Base-by-base conservation (phyloP, 306 rosid genomes). In the Cucurbita maxima region DNA sequence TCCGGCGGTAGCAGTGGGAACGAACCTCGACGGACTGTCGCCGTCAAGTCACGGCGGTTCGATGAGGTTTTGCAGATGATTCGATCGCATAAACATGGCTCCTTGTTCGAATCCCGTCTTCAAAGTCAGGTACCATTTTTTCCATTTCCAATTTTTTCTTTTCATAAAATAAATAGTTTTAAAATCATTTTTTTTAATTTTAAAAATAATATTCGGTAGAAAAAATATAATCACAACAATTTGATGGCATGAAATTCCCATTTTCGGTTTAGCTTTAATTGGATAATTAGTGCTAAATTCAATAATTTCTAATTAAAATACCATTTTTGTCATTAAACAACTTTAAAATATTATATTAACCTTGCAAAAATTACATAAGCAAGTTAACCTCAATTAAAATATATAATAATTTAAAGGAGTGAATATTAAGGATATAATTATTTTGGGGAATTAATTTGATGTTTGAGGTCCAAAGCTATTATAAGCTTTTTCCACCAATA, bases 61-160 rank as follows among this genome's bases (percentile, higher is more conserved):
- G 75, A 63, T 73, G 76, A 75, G 37, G 37, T 89, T 69, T 58
- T 87, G 56, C 87, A 83, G 83, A 19, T 82, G 79, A 87, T 91
- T 81, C 80, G 78, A 43, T 83, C 82, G 45, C 96, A 86, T 9
- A 79, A 84, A 56, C 79, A 87, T 66, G 50, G 87, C 79, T 82
- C 89, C 9, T 79, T 82, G 78, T 89, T 91, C 73, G 88, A 91
- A 84, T 84, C 91, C 73, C 92, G 88, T 80, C 88, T 89, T 22
- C 79, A 86, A 69, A 83, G 76, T 85, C 96, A 91, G 96, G 97
- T 89, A 84, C 54, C 13, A 14, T 47, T 69, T 69, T 69, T 57
- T 34, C 43, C 6, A 30, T 47, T 69, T 61, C 15, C 2, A 66
- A 12, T 41, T 43, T 30, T n/a, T 18, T 71, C 55, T 71, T 11